Evolutionary conservation across 2,329 filamentous ascomycete species (phyloP).

Genomic region (Claviceps sp.): DNA sequence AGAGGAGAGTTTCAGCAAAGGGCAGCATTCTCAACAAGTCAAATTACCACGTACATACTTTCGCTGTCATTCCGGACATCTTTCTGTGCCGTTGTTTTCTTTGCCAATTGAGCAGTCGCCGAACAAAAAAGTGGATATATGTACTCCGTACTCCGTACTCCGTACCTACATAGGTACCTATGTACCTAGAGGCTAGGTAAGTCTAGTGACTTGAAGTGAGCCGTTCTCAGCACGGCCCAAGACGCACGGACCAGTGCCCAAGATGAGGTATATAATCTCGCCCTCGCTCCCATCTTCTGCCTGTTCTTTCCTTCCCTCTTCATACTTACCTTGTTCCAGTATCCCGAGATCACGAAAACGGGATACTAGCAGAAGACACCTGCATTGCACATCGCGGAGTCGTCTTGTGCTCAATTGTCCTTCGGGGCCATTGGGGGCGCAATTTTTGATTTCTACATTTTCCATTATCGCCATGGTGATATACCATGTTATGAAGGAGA

Average conservation of each 20-base stretch:
- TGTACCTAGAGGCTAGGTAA: too few relatives aligned
- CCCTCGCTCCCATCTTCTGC: constrained; percentile 4
- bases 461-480: background rate
- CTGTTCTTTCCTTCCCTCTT: constrained; percentile 21
- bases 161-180: background rate
- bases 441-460: constrained; percentile 31
- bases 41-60: too few relatives aligned
- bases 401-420: constrained; percentile 33
- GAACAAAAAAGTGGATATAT: background rate
- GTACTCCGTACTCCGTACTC: constrained; percentile 1
- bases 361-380: constrained; percentile 28
- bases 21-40: too few relatives aligned
- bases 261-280: constrained; percentile 11
- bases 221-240: background rate
- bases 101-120: too few relatives aligned
- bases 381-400: constrained; percentile 42
- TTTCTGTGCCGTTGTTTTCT: too few relatives aligned
- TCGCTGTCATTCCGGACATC: too few relatives aligned
- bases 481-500: background rate
- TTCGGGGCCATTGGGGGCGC: constrained; percentile 36
- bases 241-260: constrained; percentile 13
- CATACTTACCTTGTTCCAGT: constrained; percentile 39
- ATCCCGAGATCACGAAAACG: constrained; percentile 29
- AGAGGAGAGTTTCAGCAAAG: too few relatives aligned
- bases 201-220: background rate